phyloP scores from a whole-genome alignment of 2,329 filamentous ascomycete species.

The Colletotrichum simmondsii region DNA sequence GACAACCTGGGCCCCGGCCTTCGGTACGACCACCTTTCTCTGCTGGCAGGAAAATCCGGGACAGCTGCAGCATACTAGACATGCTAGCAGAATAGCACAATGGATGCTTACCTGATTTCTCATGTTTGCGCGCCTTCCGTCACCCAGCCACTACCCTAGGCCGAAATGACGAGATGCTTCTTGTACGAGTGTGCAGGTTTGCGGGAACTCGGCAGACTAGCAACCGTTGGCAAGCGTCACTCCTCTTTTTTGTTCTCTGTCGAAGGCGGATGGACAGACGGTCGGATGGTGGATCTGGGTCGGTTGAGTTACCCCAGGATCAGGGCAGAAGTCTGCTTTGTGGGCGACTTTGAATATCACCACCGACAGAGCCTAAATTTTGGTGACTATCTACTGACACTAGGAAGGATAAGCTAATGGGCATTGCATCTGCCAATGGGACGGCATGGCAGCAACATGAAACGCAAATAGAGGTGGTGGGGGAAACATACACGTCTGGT shows the following conservation, averaged over 20 bases:
- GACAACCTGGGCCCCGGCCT: not conserved
- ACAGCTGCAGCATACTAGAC: not conserved
- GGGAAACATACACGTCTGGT: not conserved
- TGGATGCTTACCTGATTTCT: not conserved
- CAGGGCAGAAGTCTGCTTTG: not conserved
- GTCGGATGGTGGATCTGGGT: not conserved
- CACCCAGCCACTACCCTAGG: not conserved
- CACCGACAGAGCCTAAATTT: not conserved
- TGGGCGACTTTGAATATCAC: not conserved
- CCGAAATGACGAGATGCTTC: slow-evolving; percentile 26
- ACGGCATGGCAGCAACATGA: slow-evolving; percentile 13
- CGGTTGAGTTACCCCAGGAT: not conserved
- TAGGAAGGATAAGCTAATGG: slow-evolving; percentile 2
- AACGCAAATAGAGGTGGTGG: slow-evolving; percentile 18
- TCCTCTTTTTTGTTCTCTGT: not conserved
- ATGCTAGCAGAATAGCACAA: no score
- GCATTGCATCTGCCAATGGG: slow-evolving; percentile 5
- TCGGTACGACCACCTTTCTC: not conserved
- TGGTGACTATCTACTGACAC: not conserved
- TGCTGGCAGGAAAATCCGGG: not conserved
- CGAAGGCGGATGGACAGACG: no score
- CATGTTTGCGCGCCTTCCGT: not conserved
- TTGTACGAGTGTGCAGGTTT: slow-evolving; percentile 3
- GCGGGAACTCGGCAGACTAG: not conserved
- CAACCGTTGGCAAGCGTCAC: slow-evolving; percentile 18